Percentiles rank a stretch among this genome's conserved stretches.
phyloP scores from a whole-genome alignment of 768 basidiomycete species.

The Trichaptum fuscoviolaceum region DNA sequence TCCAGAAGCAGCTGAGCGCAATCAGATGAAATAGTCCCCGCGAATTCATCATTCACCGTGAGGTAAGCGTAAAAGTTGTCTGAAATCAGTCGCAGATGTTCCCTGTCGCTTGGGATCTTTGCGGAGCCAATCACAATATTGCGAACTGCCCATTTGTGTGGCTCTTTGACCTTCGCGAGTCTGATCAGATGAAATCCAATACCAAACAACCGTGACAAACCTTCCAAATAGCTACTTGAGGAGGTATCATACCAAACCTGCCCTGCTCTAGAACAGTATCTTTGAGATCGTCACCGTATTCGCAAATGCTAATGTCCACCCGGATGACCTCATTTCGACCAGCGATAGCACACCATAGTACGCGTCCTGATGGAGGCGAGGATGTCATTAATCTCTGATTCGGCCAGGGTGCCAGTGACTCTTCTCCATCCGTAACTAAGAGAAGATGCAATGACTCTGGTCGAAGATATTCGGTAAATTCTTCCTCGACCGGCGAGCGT shows the following conservation, averaged over 20 bases:
- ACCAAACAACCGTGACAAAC: not conserved
- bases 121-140: too few relatives aligned
- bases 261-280: not conserved
- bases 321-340: not conserved
- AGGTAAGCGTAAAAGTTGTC: not conserved
- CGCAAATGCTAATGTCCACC: not conserved
- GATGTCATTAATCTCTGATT: not conserved
- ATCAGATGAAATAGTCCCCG: not conserved
- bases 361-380: not conserved
- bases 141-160: too few relatives aligned
- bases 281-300: not conserved
- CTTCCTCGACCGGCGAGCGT: not conserved
- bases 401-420: too few relatives aligned
- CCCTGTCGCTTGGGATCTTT: too few relatives aligned
- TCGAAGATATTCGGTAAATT: not conserved
- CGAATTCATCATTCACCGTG: not conserved
- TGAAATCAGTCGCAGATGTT: not conserved
- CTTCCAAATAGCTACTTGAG: not conserved
- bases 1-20: not conserved
- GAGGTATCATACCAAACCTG: not conserved
- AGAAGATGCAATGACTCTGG: not conserved
- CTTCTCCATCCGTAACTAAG: not conserved
- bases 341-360: not conserved
- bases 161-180: too few relatives aligned
- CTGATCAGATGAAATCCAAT: too few relatives aligned